Conservation (phyloP, 2,329 filamentous ascomycete species). For the Apiospora hydei region DNA sequence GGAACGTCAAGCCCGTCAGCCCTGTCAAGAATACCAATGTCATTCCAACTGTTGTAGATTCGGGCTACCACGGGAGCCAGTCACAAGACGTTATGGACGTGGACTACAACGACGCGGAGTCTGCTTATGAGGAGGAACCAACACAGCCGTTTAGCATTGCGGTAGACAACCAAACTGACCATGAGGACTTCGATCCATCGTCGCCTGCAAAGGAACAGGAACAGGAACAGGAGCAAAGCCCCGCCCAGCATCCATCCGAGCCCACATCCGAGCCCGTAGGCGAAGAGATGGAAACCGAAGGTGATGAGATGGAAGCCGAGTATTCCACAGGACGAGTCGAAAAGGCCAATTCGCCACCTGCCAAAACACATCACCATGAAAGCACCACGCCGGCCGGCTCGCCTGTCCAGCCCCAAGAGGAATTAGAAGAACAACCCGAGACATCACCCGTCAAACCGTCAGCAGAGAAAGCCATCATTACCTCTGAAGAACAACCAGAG, state of each 20-base stretch:
- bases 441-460: neutral
- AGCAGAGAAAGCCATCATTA: slow-evolving; percentile 28
- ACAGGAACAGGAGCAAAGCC: slow-evolving; percentile 31
- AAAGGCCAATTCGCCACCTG: slow-evolving; percentile 31
- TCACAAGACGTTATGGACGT: slow-evolving; percentile 59
- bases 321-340: slow-evolving; percentile 39
- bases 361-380: slow-evolving; percentile 33
- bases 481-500: slow-evolving; percentile 28
- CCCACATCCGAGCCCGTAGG: slow-evolving; percentile 31
- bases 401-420: slow-evolving; percentile 28
- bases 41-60: slow-evolving; percentile 59
- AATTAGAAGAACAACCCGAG: neutral
- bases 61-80: slow-evolving; percentile 76
- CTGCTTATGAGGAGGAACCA: slow-evolving; percentile 31
- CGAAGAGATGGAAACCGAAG: slow-evolving; percentile 36
- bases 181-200: neutral
- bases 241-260: slow-evolving; percentile 32
- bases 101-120: slow-evolving; percentile 32
- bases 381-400: slow-evolving; percentile 45
- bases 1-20: slow-evolving; percentile 20
- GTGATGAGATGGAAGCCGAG: slow-evolving; percentile 36
- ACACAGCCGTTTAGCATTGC: slow-evolving; percentile 30
- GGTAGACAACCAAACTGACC: slow-evolving; percentile 8
- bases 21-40: slow-evolving; percentile 39
- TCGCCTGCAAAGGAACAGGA: slow-evolving; percentile 27